These are phyloP conservation scores for Boletus sp. DNA, from an alignment of 1,284 basidiomycete genomes.

Conservation along the genomic window DNA sequence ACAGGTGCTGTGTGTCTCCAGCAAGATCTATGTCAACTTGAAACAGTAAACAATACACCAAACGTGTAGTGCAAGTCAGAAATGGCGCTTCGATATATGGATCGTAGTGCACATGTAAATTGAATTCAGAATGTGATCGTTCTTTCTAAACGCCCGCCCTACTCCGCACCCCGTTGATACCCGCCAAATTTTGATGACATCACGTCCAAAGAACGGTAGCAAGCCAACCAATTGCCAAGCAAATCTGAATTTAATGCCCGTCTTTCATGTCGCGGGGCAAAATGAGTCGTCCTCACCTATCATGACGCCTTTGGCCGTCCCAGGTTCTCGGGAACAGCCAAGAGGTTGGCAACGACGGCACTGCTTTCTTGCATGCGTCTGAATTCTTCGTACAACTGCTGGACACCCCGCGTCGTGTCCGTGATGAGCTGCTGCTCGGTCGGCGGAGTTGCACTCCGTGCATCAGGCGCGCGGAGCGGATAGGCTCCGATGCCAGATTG, in stretches of 20 bases:
- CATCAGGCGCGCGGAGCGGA: slow-evolving; percentile 30
- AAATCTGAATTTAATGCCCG: not conserved
- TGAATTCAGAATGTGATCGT: not conserved
- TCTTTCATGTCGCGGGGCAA: not conserved
- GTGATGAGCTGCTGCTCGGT: slow-evolving; percentile 36
- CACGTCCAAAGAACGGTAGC: not conserved
- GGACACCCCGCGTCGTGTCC: slow-evolving; percentile 37
- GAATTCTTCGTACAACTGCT: slow-evolving; percentile 38
- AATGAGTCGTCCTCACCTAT: not conserved
- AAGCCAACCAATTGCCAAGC: not conserved
- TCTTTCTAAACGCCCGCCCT: not conserved
- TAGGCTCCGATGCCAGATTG: slow-evolving; percentile 45
- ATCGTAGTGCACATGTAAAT: not conserved
- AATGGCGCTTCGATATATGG: not conserved
- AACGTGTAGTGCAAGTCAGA: not conserved
- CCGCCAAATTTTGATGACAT: not conserved
- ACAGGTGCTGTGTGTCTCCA: slow-evolving; percentile 28
- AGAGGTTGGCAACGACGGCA: slow-evolving; percentile 37
- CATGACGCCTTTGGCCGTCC: slow-evolving; percentile 18
- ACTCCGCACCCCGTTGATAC: not conserved
- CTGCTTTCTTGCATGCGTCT: slow-evolving; percentile 44
- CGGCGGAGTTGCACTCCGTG: slow-evolving; percentile 17
- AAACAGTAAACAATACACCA: not conserved
- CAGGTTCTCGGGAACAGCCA: slow-evolving; percentile 15
- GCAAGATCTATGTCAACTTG: slow-evolving; percentile 22